phyloP scores from a whole-genome alignment of 2,329 filamentous ascomycete species.

The Colletotrichum limetticola region DNA sequence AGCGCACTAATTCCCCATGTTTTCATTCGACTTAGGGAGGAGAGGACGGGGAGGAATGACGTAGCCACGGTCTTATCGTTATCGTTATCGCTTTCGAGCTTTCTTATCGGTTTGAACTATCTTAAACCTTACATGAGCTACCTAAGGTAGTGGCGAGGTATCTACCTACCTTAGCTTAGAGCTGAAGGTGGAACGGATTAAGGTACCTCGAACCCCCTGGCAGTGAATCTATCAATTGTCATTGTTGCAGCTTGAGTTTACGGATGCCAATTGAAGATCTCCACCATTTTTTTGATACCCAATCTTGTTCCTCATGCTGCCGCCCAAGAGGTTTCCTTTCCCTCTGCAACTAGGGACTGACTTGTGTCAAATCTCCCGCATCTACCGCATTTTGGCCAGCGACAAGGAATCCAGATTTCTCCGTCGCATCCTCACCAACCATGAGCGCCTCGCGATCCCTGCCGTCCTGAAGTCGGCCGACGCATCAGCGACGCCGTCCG shows the following conservation, averaged over 20 bases:
- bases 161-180: not conserved
- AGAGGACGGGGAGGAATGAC: constrained; percentile 5
- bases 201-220: not conserved
- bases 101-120: constrained; percentile 11
- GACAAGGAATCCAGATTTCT: constrained; percentile 57
- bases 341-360: constrained; percentile 80
- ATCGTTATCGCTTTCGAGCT: constrained; percentile 14
- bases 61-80: constrained; percentile 29
- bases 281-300: not conserved
- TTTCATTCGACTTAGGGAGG: not conserved
- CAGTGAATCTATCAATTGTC: not conserved
- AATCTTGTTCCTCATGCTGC: constrained; percentile 2
- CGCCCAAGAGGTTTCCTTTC: constrained; percentile 65
- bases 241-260: not conserved
- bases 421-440: constrained; percentile 55
- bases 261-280: not conserved
- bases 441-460: constrained; percentile 46
- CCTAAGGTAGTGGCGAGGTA: too few relatives aligned
- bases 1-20: constrained; percentile 6
- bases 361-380: constrained; percentile 76
- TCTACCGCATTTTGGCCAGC: constrained; percentile 66
- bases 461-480: constrained; percentile 23
- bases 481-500: too few relatives aligned
- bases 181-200: constrained; percentile 3
- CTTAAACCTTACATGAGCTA: not conserved